Conservation (phyloP, 495 filamentous ascomycete species). For the Xylaria nigripes region DNA sequence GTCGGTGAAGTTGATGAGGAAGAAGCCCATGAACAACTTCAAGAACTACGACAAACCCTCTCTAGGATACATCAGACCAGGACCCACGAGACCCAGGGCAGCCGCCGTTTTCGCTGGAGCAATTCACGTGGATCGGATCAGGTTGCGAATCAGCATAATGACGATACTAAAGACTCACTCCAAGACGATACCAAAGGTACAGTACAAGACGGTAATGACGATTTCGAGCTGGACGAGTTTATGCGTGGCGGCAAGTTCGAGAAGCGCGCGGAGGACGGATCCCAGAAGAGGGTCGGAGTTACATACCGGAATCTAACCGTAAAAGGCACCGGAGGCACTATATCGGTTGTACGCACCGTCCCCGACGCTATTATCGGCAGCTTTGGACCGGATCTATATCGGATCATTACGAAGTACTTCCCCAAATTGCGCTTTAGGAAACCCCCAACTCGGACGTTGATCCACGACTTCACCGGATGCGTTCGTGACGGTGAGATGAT, state of each 20-base stretch:
- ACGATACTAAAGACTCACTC: no score
- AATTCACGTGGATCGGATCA: constrained; percentile 9
- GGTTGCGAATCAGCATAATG: no score
- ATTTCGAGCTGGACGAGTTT: constrained; percentile 66
- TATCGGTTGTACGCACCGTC: constrained; percentile 63
- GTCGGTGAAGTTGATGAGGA: constrained; percentile 53
- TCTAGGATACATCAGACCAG: constrained; percentile 49
- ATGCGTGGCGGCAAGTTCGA: constrained; percentile 75
- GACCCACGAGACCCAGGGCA: constrained; percentile 31
- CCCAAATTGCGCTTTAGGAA: constrained; percentile 48
- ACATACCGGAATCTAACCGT: constrained; percentile 74
- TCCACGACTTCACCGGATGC: constrained; percentile 71
- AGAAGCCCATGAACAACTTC: constrained; percentile 62
- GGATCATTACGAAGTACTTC: constrained; percentile 54
- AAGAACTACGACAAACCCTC: constrained; percentile 59
- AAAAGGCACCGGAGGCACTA: constrained; percentile 58
- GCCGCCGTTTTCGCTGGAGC: constrained; percentile 10
- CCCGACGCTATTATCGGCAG: constrained; percentile 74
- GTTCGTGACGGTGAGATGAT: constrained; percentile 74
- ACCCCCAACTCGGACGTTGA: constrained; percentile 47
- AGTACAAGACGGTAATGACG: constrained; percentile 34
- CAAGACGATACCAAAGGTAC: constrained; percentile 34
- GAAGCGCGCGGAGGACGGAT: constrained; percentile 60
- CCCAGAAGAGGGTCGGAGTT: constrained; percentile 77
- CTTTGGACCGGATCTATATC: constrained; percentile 77